A percentile compares a stretch with the other conserved stretches of the same genome.
Conservation (phyloP, 164 flowering plant genomes). For the Pachysandra terminalis region DNA sequence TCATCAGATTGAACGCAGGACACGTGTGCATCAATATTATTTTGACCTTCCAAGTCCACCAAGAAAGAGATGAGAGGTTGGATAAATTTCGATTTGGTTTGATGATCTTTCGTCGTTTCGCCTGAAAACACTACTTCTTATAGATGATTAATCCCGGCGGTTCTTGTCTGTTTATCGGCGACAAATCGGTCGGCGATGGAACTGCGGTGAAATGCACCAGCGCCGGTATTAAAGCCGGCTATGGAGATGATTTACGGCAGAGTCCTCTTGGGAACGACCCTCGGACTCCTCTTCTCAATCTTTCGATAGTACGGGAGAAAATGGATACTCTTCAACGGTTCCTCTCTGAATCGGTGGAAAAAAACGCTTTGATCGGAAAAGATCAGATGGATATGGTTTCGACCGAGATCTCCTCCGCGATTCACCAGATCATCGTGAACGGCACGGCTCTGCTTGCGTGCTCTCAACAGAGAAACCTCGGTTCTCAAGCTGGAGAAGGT, state of each 20-base stretch:
- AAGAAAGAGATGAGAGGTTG: too few relatives aligned
- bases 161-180: too few relatives aligned
- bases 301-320: constrained; percentile 38
- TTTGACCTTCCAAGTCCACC: too few relatives aligned
- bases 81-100: too few relatives aligned
- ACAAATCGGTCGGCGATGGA: neutral
- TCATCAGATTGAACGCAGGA: too few relatives aligned
- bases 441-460: constrained; percentile 58
- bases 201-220: neutral
- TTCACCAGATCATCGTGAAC: constrained; percentile 58
- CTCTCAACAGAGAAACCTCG: constrained; percentile 16
- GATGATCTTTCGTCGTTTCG: too few relatives aligned
- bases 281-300: constrained; percentile 40
- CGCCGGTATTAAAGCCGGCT: neutral
- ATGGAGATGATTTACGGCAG: neutral
- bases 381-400: constrained; percentile 50
- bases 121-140: neutral
- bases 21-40: too few relatives aligned
- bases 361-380: constrained; percentile 25
- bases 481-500: too few relatives aligned
- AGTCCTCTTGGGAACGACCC: constrained; percentile 24
- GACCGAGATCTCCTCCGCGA: constrained; percentile 55
- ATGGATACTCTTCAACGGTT: constrained; percentile 55
- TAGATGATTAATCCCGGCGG: neutral
- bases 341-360: constrained; percentile 44